Conservation (phyloP, 805 yeast species). For the Lipomyces japonicus region DNA sequence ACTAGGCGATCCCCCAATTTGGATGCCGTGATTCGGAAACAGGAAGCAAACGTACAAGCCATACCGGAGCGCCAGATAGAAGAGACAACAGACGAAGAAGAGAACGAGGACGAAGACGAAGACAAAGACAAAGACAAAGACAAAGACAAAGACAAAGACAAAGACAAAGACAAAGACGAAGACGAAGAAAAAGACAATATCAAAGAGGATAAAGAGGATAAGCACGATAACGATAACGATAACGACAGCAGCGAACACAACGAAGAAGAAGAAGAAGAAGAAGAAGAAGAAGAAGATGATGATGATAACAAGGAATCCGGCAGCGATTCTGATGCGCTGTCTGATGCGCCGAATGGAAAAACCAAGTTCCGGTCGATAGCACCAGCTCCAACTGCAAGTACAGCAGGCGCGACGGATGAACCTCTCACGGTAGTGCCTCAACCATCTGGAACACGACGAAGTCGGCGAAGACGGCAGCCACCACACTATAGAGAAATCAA, state of each 20-base stretch:
- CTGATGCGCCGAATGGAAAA: constrained; percentile 3
- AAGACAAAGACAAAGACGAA: background rate
- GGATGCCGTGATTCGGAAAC: constrained; percentile 16
- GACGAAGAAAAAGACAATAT: constrained; percentile 3
- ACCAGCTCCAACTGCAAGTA: background rate
- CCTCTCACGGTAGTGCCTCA: background rate
- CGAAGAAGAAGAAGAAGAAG: constrained; percentile 4
- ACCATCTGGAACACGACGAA: constrained; percentile 1
- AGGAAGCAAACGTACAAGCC: background rate
- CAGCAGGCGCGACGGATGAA: background rate
- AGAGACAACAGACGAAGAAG: background rate
- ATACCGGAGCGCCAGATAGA: background rate
- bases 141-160: constrained; percentile 2
- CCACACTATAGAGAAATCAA: constrained; percentile 22
- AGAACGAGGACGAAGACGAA: no score
- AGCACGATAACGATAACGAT: background rate
- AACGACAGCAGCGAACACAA: background rate
- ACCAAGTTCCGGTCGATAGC: background rate
- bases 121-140: constrained; percentile 1
- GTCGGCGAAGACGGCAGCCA: constrained; percentile 25
- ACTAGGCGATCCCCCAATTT: constrained; percentile 5
- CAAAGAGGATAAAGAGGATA: background rate
- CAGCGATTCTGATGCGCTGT: background rate
- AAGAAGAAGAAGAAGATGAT: constrained; percentile 2
- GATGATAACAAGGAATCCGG: constrained; percentile 3